Conservation (phyloP, 73 alveolate species). For the Loxodes magnus region DNA sequence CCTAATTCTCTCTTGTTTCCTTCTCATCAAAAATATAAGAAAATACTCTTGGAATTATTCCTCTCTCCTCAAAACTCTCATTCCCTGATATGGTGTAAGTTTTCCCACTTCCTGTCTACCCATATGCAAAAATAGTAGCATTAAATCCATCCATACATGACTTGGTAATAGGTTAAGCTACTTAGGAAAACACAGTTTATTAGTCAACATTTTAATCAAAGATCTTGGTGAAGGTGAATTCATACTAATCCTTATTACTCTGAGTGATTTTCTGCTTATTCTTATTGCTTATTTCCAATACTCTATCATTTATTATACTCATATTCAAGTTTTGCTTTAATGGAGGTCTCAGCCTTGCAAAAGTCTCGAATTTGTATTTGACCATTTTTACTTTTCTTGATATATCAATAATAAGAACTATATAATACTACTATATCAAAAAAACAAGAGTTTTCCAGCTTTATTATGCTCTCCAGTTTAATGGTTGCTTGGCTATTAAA, state of each 20-base stretch:
- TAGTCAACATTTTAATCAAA: conserved; percentile 71
- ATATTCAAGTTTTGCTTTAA: conserved; percentile 26
- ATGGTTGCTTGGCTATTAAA: not conserved
- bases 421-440: too few species aligned
- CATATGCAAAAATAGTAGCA: conserved; percentile 91
- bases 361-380: conserved; percentile 75
- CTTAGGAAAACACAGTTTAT: conserved; percentile 64
- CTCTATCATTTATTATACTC: conserved; percentile 65
- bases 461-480: too few species aligned
- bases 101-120: conserved; percentile 95
- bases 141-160: conserved; percentile 89
- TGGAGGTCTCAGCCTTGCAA: conserved; percentile 67
- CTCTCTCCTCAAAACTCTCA: conserved; percentile 76
- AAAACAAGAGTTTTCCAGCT: too few species aligned
- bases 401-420: too few species aligned
- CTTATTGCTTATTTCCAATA: conserved; percentile 63
- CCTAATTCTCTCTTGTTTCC: conserved; percentile 40
- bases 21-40: conserved; percentile 67
- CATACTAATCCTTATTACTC: too few species aligned
- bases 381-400: conserved; percentile 28
- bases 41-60: conserved; percentile 84
- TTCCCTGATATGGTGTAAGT: conserved; percentile 95
- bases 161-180: conserved; percentile 57
- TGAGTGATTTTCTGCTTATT: too few species aligned
- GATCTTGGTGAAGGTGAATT: conserved; percentile 76